Percentiles rank a stretch among this genome's conserved stretches.
Conservation (phyloP, 2,329 filamentous ascomycete species). For the Fusarium chlamydosporum region DNA sequence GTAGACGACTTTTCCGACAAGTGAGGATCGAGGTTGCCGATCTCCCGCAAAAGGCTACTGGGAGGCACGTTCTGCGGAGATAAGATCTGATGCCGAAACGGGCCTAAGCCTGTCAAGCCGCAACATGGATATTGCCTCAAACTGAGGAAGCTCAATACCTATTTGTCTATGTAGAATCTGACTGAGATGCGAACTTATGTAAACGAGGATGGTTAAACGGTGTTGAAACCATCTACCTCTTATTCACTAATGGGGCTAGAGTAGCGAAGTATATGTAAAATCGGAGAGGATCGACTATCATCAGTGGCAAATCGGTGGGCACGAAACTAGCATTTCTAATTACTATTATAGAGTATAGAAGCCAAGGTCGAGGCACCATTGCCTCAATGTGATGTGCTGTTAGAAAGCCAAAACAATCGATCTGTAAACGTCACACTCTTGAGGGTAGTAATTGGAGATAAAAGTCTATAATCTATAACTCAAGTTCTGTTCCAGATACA, state of each 20-base stretch:
- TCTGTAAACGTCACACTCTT: background rate
- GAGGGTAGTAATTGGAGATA: too few relatives aligned
- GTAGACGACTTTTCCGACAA: slow-evolving; percentile 22
- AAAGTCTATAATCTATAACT: background rate
- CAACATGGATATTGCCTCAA: background rate
- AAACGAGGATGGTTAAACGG: too few relatives aligned
- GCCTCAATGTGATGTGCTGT: background rate
- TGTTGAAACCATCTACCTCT: too few relatives aligned
- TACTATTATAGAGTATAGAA: too few relatives aligned
- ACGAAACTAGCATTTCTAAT: too few relatives aligned
- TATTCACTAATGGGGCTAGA: too few relatives aligned
- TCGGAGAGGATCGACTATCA: too few relatives aligned
- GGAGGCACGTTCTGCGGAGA: background rate
- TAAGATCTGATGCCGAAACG: background rate
- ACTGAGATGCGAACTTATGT: too few relatives aligned
- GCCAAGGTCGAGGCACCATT: too few relatives aligned
- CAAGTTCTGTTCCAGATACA: background rate
- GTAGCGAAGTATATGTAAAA: too few relatives aligned
- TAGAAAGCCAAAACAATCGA: background rate
- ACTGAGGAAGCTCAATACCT: background rate
- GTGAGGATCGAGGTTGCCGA: slow-evolving; percentile 8
- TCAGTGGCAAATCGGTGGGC: too few relatives aligned
- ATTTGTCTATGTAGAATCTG: background rate
- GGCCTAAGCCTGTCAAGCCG: background rate
- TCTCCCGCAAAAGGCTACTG: slow-evolving; percentile 19